These are phyloP conservation scores for Penicillium ochrochloron DNA, from an alignment of 495 filamentous ascomycete species.

Conservation along the genomic window DNA sequence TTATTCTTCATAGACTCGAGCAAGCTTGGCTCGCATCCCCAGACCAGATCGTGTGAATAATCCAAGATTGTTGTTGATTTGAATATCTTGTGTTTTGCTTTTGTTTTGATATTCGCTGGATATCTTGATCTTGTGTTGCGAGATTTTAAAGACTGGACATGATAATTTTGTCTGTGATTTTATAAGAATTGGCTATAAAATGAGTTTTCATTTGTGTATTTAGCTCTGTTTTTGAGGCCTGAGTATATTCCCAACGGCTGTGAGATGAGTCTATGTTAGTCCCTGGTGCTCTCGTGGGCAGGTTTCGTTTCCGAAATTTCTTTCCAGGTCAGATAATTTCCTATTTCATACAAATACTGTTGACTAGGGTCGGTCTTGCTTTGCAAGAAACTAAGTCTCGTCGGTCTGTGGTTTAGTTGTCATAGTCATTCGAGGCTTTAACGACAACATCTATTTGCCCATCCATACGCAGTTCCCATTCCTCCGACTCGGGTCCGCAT, in stretches of 20 bases:
- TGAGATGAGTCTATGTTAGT: too few species aligned
- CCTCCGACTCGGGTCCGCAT: too few species aligned
- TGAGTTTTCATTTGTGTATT: background rate
- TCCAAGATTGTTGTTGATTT: constrained; percentile 2
- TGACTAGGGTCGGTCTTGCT: too few species aligned
- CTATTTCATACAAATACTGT: too few species aligned
- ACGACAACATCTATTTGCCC: too few species aligned
- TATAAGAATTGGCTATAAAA: background rate
- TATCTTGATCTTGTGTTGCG: background rate
- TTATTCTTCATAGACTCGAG: constrained; percentile 17
- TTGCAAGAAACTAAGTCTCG: too few species aligned
- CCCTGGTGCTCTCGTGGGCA: too few species aligned
- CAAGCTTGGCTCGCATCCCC: background rate
- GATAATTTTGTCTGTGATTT: background rate
- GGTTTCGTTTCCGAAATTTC: too few species aligned
- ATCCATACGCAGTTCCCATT: too few species aligned
- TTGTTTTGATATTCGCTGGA: background rate
- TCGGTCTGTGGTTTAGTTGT: too few species aligned
- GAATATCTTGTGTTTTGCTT: background rate
- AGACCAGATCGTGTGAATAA: constrained; percentile 14
- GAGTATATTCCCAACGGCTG: background rate
- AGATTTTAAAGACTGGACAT: background rate
- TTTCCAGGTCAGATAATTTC: too few species aligned
- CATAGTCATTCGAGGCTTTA: too few species aligned
- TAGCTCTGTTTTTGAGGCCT: background rate